Evolutionary conservation across 1,284 basidiomycete genomes (phyloP).

Genomic region (Malassezia dermatis): DNA sequence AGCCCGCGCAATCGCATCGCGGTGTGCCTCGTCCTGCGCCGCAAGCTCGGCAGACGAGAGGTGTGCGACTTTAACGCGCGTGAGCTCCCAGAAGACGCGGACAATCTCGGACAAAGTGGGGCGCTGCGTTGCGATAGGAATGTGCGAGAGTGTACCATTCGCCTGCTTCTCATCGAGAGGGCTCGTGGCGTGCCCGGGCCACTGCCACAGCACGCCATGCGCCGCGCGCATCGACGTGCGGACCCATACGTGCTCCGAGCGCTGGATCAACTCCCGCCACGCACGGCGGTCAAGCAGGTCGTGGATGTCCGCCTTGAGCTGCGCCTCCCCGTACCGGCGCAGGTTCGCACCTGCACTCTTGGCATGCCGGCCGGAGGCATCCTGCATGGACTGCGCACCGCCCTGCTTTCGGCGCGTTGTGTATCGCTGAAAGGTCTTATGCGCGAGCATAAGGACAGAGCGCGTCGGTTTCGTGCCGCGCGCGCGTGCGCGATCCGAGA

Average conservation of each 20-base stretch:
- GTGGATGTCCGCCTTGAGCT: conserved; percentile 66
- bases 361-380: conserved; percentile 77
- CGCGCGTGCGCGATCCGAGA: conserved; percentile 11
- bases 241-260: conserved; percentile 42
- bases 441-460: conserved; percentile 62
- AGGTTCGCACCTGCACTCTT: conserved; percentile 89
- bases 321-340: conserved; percentile 87
- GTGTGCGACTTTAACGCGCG: conserved; percentile 72
- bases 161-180: conserved; percentile 38
- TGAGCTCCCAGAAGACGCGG: conserved; percentile 78
- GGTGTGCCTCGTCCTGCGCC: conserved; percentile 48
- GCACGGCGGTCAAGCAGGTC: conserved; percentile 22
- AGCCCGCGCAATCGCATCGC: conserved; percentile 25
- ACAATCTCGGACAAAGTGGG: conserved; percentile 82
- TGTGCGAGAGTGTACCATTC: conserved; percentile 47
- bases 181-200: conserved; percentile 24
- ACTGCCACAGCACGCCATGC: conserved; percentile 41
- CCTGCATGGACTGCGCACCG: conserved; percentile 82
- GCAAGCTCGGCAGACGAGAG: conserved; percentile 72
- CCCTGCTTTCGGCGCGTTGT: conserved; percentile 97
- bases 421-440: conserved; percentile 97
- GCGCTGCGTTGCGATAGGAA: conserved; percentile 35
- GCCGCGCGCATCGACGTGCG: conserved; percentile 35
- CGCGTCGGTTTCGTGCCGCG: conserved; percentile 20
- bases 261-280: conserved; percentile 36